A percentile compares a stretch with the other conserved stretches of the same genome.
Conservation (phyloP, 768 basidiomycete species). For the Tulasnella calospora region DNA sequence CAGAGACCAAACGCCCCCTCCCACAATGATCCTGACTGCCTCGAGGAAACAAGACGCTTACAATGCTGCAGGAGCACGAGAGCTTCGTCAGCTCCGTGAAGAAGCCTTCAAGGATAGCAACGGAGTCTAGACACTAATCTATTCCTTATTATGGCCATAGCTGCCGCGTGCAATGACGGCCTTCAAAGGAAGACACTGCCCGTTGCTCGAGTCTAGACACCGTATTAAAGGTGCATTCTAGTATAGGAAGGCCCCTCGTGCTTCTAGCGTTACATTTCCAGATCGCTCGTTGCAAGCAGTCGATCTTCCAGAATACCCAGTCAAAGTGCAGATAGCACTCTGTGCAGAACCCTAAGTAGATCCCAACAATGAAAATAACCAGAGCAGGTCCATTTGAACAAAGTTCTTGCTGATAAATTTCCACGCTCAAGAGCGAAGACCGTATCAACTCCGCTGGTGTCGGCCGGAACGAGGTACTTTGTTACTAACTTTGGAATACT, state of each 20-base stretch:
- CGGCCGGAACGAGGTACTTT: neutral
- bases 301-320: neutral
- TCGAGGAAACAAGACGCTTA: neutral
- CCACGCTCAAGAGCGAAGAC: neutral
- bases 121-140: neutral
- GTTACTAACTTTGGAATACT: neutral
- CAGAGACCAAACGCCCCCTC: neutral
- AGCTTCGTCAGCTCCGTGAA: conserved; percentile 1
- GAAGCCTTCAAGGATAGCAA: neutral
- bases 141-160: neutral
- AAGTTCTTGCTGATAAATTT: neutral
- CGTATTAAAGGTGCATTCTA: neutral
- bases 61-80: conserved; percentile 5
- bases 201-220: neutral
- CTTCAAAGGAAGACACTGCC: neutral
- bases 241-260: neutral
- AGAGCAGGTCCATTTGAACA: neutral
- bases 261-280: neutral
- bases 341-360: neutral
- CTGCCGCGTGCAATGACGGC: neutral
- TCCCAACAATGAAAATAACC: neutral
- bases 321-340: neutral
- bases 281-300: neutral
- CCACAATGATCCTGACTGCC: neutral
- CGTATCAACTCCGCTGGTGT: neutral